These are phyloP conservation scores for Cerrena zonata DNA, from an alignment of 1,284 basidiomycete genomes.

Conservation along the genomic window DNA sequence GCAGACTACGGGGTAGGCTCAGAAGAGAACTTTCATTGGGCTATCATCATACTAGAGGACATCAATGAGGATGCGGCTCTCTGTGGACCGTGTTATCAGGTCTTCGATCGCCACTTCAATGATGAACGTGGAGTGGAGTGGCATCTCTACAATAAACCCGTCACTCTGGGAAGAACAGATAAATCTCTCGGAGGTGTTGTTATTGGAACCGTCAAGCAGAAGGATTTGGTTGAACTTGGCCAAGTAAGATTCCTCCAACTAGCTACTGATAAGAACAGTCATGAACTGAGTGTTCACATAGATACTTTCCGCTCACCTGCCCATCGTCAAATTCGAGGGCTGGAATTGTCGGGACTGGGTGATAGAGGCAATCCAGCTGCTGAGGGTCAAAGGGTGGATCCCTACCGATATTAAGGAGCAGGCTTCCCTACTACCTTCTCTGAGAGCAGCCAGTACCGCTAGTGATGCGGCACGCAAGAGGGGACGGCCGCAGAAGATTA, in stretches of 20 bases:
- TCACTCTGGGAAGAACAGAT: neutral
- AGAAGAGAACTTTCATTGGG: constrained; percentile 16
- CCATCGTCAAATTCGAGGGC: neutral
- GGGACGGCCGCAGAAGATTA: too few relatives aligned
- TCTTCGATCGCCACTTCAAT: too few relatives aligned
- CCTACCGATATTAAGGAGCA: too few relatives aligned
- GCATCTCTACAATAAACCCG: neutral
- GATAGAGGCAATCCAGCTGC: too few relatives aligned
- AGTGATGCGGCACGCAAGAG: too few relatives aligned
- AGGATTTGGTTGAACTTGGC: neutral
- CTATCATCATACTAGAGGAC: constrained; percentile 9
- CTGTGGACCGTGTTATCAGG: too few relatives aligned
- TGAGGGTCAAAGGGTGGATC: too few relatives aligned
- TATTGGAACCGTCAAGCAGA: neutral
- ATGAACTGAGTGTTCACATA: neutral
- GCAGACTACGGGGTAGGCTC: constrained; percentile 9
- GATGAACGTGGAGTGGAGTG: constrained; percentile 2
- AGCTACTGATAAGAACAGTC: neutral
- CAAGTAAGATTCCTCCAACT: neutral
- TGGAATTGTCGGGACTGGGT: too few relatives aligned
- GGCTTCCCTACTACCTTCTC: too few relatives aligned
- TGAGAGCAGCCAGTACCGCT: too few relatives aligned
- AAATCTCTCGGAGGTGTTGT: neutral
- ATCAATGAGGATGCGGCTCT: neutral
- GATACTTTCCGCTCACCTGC: neutral